phyloP scores from a whole-genome alignment of 805 yeast genomes.

The Teunomyces stri region DNA sequence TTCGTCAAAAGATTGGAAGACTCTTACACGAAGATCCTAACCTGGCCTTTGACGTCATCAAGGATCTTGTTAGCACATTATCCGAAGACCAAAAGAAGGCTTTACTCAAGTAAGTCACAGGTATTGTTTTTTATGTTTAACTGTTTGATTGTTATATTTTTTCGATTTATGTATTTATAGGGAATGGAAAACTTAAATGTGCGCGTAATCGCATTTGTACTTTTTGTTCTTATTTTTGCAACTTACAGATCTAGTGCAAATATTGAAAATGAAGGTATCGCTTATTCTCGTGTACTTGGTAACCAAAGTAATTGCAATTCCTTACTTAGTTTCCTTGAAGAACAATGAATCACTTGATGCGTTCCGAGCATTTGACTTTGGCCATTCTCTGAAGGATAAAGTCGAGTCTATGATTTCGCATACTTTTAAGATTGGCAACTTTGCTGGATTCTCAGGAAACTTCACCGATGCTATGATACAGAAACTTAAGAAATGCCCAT shows the following conservation, averaged over 20 bases:
- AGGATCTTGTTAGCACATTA: constrained; percentile 33
- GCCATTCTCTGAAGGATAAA: constrained; percentile 35
- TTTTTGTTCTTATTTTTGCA: neutral
- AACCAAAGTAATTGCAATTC: neutral
- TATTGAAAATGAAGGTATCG: neutral
- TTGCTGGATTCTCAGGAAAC: constrained; percentile 67
- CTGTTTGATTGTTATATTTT: neutral
- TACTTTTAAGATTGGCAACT: constrained; percentile 64
- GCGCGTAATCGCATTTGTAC: neutral
- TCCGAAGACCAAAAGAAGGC: constrained; percentile 34
- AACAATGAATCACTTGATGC: constrained; percentile 47
- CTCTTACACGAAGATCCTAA: constrained; percentile 37
- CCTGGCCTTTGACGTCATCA: constrained; percentile 30
- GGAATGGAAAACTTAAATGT: constrained; percentile 3
- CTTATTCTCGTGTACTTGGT: neutral
- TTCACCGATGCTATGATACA: constrained; percentile 49
- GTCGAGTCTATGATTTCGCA: constrained; percentile 47
- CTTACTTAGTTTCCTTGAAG: constrained; percentile 52
- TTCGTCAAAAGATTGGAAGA: constrained; percentile 62
- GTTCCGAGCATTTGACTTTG: constrained; percentile 46
- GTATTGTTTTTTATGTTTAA: constrained; percentile 1
- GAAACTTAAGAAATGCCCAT: constrained; percentile 53
- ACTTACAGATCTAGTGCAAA: neutral
- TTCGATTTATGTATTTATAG: constrained; percentile 3
- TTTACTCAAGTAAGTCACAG: constrained; percentile 18